Evolutionary conservation across 2,329 filamentous ascomycete genomes (phyloP).

Genomic region (Xylaria sp.): DNA sequence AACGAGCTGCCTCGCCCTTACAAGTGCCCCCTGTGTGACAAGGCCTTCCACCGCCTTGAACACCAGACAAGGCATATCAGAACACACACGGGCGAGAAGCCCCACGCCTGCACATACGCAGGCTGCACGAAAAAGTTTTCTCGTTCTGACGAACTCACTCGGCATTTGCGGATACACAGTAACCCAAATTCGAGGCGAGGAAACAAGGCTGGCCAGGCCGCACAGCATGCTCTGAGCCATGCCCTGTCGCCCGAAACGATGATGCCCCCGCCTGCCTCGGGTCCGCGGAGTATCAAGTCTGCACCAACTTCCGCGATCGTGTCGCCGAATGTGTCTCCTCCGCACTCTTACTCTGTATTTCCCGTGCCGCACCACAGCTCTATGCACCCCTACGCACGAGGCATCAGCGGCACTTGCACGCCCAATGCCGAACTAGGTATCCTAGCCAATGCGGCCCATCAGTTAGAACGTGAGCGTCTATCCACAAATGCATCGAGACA

Average conservation of each 20-base stretch:
- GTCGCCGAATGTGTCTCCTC: constrained; percentile 94
- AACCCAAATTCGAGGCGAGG: constrained; percentile 94
- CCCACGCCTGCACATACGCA: constrained; percentile 89
- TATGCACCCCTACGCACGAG: constrained; percentile 47
- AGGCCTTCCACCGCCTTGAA: constrained; percentile 96
- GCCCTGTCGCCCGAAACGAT: constrained; percentile 56
- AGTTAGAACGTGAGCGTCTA: constrained; percentile 55
- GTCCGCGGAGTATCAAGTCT: constrained; percentile 77
- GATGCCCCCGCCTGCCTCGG: constrained; percentile 62
- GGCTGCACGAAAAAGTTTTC: constrained; percentile 97
- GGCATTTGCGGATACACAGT: constrained; percentile 97
- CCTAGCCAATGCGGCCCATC: constrained; percentile 55
- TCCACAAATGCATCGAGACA: constrained; percentile 43
- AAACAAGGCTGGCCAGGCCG: constrained; percentile 64
- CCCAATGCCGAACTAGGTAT: constrained; percentile 52
- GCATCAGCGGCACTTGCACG: constrained; percentile 37
- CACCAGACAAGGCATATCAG: constrained; percentile 89
- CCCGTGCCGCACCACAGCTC: constrained; percentile 42
- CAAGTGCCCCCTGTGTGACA: constrained; percentile 97
- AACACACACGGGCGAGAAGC: constrained; percentile 97
- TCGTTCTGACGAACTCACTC: constrained; percentile 90
- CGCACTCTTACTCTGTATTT: constrained; percentile 78
- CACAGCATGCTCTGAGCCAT: constrained; percentile 41
- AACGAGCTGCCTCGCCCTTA: constrained; percentile 87
- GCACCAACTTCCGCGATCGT: constrained; percentile 79